Evolutionary conservation across 106 monocot species (phyloP).

Genomic region (Dendrobium chrysotoxum): DNA sequence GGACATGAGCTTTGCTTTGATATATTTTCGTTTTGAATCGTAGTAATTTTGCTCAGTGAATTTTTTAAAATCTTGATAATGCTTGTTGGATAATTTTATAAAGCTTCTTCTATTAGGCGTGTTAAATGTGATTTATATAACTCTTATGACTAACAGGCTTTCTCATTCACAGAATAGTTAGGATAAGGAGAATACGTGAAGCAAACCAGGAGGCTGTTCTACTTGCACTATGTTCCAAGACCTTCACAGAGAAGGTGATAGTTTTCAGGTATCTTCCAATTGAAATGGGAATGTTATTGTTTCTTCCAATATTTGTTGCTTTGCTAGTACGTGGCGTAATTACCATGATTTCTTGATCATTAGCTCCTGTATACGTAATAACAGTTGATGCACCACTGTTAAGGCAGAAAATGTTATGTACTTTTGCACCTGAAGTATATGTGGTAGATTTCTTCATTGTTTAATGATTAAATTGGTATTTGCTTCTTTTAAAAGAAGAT

Average conservation of each 20-base stretch:
- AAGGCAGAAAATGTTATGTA: background rate
- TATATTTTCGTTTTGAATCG: background rate
- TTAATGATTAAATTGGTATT: background rate
- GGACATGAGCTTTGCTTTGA: background rate
- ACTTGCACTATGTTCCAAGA: constrained; percentile 86
- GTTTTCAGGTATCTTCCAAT: constrained; percentile 72
- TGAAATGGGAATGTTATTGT: background rate
- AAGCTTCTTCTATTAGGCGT: background rate
- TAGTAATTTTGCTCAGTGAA: background rate
- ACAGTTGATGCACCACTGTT: background rate
- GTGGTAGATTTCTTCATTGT: background rate
- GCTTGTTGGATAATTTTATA: background rate
- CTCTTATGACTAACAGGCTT: constrained; percentile 3
- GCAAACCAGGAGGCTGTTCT: constrained; percentile 96
- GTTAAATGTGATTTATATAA: background rate
- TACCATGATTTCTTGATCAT: background rate
- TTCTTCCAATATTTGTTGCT: background rate
- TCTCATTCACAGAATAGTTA: constrained; percentile 55
- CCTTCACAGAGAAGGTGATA: constrained; percentile 81
- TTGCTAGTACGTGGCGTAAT: background rate
- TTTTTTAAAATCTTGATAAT: background rate
- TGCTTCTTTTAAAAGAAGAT: background rate
- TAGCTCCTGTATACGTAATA: background rate
- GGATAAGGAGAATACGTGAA: constrained; percentile 78
- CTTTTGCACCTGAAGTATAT: background rate